Base-by-base conservation (phyloP, 2,329 filamentous ascomycete genomes). In the Claviceps arundinis region DNA sequence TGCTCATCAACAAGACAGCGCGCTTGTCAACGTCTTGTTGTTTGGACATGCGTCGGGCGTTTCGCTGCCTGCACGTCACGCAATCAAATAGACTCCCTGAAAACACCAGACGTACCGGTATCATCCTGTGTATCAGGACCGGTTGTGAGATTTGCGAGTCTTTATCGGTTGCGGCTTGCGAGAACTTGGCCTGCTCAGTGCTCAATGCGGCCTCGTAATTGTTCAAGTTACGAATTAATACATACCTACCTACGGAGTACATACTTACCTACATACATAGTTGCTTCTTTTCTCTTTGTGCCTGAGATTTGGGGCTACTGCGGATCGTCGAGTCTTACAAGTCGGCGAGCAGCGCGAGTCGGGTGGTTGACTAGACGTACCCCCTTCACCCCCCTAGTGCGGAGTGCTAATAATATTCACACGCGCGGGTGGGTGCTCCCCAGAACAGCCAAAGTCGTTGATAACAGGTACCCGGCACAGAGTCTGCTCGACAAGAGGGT, bases 401-500 rank as follows among this genome's bases (percentile, higher is more conserved):
- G 17, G 49, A 41, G 50, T 52, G 46, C 55, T 53, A 51, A 52
- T 52, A 51, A 45, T 50, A 52, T 43, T 52, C 37, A 37, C 51
- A 48, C 52, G 55, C 53, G 54, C 52, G 30, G 30, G 26, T 11
- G 50, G 48, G 47, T 48, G 48, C 48, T 53, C 49, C 51, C 51
- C 11, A 48, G 37, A 41, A 49, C 50, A 49, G 46, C 37, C 47
- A 48, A 45, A 52, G 53, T 45, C 47, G 16, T 50, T 55, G 53
- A 55, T 50, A 52, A 48, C 50, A 45, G 44, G 53, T 54, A 47
- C 50, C 53, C 37, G 50, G 50, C 46, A 52, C 53, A 38, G 50
- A 50, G 50, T 34, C 50, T 51, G 48, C 37, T 50, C 17, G 42
- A 53, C 41, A 44, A 44, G 43, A 47, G 42, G 53, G 50, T 52